Conservation (phyloP, 2,329 filamentous ascomycete species). For the Aspergillus proliferans region DNA sequence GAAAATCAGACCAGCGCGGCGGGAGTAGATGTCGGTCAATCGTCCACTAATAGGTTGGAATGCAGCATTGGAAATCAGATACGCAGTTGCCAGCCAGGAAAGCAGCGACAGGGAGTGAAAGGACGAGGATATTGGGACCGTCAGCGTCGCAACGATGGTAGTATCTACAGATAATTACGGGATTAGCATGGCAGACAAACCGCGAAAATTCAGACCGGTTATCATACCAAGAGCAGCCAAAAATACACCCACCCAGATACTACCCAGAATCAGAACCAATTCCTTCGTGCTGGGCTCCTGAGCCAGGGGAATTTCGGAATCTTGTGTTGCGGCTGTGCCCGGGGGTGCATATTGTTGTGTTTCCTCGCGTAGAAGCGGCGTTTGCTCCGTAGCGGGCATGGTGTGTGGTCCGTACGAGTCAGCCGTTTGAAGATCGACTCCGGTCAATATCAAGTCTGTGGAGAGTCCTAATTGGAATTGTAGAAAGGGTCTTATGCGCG, state of each 20-base stretch:
- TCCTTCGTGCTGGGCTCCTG: conserved; percentile 44
- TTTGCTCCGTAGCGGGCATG: conserved; percentile 23
- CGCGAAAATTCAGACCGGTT: not conserved
- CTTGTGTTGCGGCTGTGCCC: conserved; percentile 6
- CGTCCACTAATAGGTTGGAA: conserved; percentile 80
- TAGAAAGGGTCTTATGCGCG: too few relatives aligned
- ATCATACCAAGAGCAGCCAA: conserved; percentile 48
- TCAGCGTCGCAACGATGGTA: conserved; percentile 79
- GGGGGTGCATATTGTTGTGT: conserved; percentile 6
- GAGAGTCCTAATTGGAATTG: too few relatives aligned
- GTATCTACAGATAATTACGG: conserved; percentile 48
- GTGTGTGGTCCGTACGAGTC: not conserved
- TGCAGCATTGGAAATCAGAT: conserved; percentile 81
- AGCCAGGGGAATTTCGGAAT: conserved; percentile 17
- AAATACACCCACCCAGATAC: conserved; percentile 51
- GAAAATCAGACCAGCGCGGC: conserved; percentile 69
- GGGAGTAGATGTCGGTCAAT: conserved; percentile 81
- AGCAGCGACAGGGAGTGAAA: conserved; percentile 76
- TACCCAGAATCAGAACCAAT: conserved; percentile 44
- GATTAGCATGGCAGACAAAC: conserved; percentile 1
- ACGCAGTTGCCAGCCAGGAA: conserved; percentile 82
- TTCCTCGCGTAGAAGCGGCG: conserved; percentile 23
- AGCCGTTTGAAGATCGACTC: too few relatives aligned
- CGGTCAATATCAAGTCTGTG: too few relatives aligned
- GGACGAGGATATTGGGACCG: conserved; percentile 73